These are phyloP conservation scores for Westerdykella aurantiaca DNA, from an alignment of 2,329 filamentous ascomycete species.

Conservation along the genomic window DNA sequence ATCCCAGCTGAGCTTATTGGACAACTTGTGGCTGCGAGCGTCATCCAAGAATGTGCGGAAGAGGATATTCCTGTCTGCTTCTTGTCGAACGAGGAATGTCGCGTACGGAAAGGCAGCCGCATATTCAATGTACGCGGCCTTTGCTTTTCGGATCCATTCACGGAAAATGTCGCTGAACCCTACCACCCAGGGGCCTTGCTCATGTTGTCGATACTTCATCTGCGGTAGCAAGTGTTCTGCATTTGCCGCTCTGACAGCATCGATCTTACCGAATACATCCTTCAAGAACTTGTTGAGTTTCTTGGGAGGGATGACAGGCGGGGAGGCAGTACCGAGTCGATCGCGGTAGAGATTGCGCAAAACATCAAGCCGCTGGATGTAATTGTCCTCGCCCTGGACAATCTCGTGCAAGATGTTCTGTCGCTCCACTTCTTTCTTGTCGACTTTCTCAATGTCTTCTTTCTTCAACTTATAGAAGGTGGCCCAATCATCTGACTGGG, in stretches of 20 bases:
- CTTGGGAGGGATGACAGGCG: conserved; percentile 73
- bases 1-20: conserved; percentile 83
- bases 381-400: conserved; percentile 85
- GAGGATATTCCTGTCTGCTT: conserved; percentile 75
- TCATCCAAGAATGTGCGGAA: conserved; percentile 83
- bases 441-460: conserved; percentile 63
- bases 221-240: conserved; percentile 88
- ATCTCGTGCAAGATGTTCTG: conserved; percentile 96
- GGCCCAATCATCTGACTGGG: conserved; percentile 74
- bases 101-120: conserved; percentile 82
- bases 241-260: conserved; percentile 82
- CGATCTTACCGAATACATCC: conserved; percentile 85
- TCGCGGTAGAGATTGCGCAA: conserved; percentile 81
- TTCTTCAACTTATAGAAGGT: conserved; percentile 81
- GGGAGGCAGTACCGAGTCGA: conserved; percentile 64
- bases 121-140: conserved; percentile 83
- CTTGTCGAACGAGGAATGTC: conserved; percentile 74
- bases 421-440: conserved; percentile 82
- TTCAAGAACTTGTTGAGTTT: conserved; percentile 72
- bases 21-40: conserved; percentile 70
- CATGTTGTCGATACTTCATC: conserved; percentile 92
- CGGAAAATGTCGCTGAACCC: conserved; percentile 97
- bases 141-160: conserved; percentile 96
- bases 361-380: conserved; percentile 83
- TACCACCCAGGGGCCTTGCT: conserved; percentile 89